Conservation (phyloP, 805 yeast genomes). For the Kodamaea fukazawae region DNA sequence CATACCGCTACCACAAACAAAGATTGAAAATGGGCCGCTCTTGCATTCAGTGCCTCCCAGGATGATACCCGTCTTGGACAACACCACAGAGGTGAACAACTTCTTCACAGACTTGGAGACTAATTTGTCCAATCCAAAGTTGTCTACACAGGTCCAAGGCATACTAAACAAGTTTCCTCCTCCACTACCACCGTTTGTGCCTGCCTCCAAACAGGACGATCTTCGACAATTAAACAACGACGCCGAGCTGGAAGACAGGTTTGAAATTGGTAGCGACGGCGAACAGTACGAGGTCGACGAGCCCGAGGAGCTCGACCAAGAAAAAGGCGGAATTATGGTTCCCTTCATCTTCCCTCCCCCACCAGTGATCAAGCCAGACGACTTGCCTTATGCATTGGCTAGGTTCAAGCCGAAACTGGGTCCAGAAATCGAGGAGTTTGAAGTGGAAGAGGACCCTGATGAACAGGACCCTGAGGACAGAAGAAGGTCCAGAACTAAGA, state of each 20-base stretch:
- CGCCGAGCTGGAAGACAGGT: neutral
- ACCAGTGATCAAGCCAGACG: conserved; percentile 25
- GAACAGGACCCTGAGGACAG: conserved; percentile 3
- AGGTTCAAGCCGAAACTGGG: conserved; percentile 8
- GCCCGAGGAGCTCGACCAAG: conserved; percentile 5
- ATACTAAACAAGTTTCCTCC: conserved; percentile 35
- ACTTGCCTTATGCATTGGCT: conserved; percentile 21
- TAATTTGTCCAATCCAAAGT: conserved; percentile 13
- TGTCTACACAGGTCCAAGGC: conserved; percentile 20
- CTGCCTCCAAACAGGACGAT: conserved; percentile 1
- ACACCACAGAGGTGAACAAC: conserved; percentile 28
- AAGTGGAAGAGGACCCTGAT: conserved; percentile 11
- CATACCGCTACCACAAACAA: conserved; percentile 1
- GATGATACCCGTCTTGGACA: conserved; percentile 35
- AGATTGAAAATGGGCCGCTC: neutral
- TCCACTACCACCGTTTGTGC: conserved; percentile 34
- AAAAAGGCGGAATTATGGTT: conserved; percentile 34
- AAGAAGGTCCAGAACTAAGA: conserved; percentile 1
- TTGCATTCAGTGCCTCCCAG: conserved; percentile 36
- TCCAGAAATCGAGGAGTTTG: conserved; percentile 10
- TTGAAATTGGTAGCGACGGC: conserved; percentile 6
- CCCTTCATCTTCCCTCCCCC: conserved; percentile 46
- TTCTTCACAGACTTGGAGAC: conserved; percentile 34
- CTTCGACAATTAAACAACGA: conserved; percentile 3
- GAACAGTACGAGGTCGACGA: conserved; percentile 4